A percentile compares a stretch with the other conserved stretches of the same genome.
Conservation (phyloP, 2,329 filamentous ascomycete genomes). For the Penicillium frequentans region DNA sequence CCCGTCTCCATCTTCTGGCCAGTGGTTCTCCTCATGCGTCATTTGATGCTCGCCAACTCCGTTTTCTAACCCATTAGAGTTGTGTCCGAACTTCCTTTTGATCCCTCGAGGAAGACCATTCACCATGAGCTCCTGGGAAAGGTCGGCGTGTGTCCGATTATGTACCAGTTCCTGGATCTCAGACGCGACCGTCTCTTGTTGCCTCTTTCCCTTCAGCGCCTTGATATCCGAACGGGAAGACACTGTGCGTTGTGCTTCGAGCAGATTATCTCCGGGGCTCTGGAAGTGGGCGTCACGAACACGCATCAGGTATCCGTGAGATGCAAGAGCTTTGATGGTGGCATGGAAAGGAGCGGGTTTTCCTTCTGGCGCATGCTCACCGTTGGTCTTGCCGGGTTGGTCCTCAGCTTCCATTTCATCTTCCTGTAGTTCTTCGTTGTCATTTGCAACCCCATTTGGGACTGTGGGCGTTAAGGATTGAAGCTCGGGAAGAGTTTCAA, state of each 20-base stretch:
- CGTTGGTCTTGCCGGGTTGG: conserved; percentile 28
- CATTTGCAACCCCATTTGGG: conserved; percentile 26
- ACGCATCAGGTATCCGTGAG: conserved; percentile 42
- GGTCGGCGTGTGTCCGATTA: conserved; percentile 37
- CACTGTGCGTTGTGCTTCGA: conserved; percentile 39
- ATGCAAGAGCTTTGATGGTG: conserved; percentile 41
- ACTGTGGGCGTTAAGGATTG: conserved; percentile 16
- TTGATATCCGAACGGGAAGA: conserved; percentile 32
- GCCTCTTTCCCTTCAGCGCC: conserved; percentile 40
- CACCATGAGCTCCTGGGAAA: conserved; percentile 32
- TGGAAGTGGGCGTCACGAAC: conserved; percentile 44
- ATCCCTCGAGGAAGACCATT: conserved; percentile 35
- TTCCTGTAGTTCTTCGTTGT: conserved; percentile 21
- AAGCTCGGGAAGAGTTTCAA: conserved; percentile 42
- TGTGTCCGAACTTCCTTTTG: conserved; percentile 32
- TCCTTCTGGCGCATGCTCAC: conserved; percentile 20
- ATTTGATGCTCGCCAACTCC: conserved; percentile 25
- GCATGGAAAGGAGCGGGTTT: conserved; percentile 32
- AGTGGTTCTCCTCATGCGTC: conserved; percentile 33
- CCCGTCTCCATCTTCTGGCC: conserved; percentile 36
- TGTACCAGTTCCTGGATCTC: conserved; percentile 31
- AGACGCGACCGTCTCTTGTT: conserved; percentile 33
- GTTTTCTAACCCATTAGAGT: conserved; percentile 22
- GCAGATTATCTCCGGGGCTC: conserved; percentile 39
- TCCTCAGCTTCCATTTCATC: conserved; percentile 26